phyloP scores from a whole-genome alignment of 192 early-diverging fungal species.

The Pilobolus umbonatus region DNA sequence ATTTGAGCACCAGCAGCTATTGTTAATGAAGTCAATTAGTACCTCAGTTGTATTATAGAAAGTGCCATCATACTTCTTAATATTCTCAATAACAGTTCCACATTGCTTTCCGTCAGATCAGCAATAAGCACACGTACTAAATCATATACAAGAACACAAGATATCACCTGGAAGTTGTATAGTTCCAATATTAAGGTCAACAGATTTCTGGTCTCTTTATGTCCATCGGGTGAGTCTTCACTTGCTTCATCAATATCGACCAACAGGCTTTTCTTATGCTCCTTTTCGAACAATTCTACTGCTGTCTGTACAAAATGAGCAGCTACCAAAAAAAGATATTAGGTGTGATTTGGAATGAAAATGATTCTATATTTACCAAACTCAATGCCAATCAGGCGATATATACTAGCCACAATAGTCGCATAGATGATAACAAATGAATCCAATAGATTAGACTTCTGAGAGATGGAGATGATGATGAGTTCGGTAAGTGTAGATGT shows the following conservation, averaged over 20 bases:
- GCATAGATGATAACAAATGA: conserved; percentile 90
- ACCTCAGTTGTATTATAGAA: neutral
- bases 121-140: conserved; percentile 66
- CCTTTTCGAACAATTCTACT: conserved; percentile 65
- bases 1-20: conserved; percentile 76
- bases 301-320: conserved; percentile 73
- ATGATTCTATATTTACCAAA: conserved; percentile 49
- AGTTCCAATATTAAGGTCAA: conserved; percentile 75
- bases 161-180: conserved; percentile 86
- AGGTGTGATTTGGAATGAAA: neutral
- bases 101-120: conserved; percentile 75
- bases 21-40: neutral
- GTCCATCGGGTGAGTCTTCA: conserved; percentile 42
- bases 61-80: conserved; percentile 51
- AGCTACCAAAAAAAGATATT: conserved; percentile 27
- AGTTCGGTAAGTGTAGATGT: conserved; percentile 78
- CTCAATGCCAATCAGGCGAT: conserved; percentile 80
- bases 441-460: conserved; percentile 83
- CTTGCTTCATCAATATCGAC: conserved; percentile 19
- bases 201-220: conserved; percentile 78
- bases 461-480: conserved; percentile 72
- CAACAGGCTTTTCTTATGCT: conserved; percentile 43
- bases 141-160: conserved; percentile 88
- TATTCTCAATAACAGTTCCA: conserved; percentile 84
- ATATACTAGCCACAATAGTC: conserved; percentile 75